Percentiles rank a stretch among this genome's conserved stretches.
Conservation (phyloP, 108 stramenopile genomes). For the Discostella pseudostelligera region DNA sequence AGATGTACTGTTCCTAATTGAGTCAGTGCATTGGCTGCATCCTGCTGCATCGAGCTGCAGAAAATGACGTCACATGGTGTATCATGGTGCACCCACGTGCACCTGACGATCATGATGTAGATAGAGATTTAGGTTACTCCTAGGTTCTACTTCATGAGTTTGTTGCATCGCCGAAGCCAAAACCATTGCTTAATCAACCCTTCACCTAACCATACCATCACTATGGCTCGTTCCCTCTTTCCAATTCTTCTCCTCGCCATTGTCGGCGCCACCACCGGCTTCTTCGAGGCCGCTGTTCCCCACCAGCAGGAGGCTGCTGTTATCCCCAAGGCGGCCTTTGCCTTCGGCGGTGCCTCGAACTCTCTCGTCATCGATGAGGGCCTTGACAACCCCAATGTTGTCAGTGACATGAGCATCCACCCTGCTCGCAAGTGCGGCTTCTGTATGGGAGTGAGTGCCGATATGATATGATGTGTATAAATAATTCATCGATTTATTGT, state of each 20-base stretch:
- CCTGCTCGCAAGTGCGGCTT: conserved; percentile 76
- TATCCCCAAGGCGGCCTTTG: conserved; percentile 2
- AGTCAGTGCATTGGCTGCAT: no score
- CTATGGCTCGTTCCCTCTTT: conserved; percentile 26
- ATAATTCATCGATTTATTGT: background rate
- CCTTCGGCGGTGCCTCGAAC: background rate
- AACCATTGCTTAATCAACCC: no score
- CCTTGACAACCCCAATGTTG: conserved; percentile 53
- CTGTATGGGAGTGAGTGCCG: conserved; percentile 72
- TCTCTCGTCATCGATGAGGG: conserved; percentile 25
- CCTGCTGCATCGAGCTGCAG: no score
- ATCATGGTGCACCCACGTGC: no score
- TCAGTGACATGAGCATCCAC: conserved; percentile 51
- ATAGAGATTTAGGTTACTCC: no score
- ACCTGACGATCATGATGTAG: no score
- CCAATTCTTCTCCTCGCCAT: conserved; percentile 26
- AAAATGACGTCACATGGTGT: no score
- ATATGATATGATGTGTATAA: background rate
- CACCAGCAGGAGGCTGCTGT: conserved; percentile 14
- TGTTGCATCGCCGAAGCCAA: no score
- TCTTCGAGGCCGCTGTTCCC: conserved; percentile 37
- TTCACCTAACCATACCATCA: no score
- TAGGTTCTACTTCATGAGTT: no score
- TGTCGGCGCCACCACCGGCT: conserved; percentile 27
- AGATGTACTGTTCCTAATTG: no score